Percentiles rank a stretch among this genome's conserved stretches.
These are phyloP conservation scores for Colletotrichum musae DNA, from an alignment of 2,329 filamentous ascomycete genomes.

Conservation along the genomic window DNA sequence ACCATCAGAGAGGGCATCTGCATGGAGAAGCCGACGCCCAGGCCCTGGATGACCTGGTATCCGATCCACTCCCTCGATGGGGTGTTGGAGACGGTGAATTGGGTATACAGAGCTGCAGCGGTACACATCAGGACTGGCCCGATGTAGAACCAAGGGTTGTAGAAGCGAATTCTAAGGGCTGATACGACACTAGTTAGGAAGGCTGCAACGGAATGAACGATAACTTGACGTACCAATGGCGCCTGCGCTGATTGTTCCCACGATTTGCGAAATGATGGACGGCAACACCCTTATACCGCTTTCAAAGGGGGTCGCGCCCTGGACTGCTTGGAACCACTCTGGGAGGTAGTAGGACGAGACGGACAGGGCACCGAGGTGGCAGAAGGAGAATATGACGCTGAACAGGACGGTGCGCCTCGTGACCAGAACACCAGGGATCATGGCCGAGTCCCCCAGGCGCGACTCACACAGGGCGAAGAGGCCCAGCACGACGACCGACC, in stretches of 20 bases:
- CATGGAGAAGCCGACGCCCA: conserved; percentile 54
- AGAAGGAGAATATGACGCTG: not conserved
- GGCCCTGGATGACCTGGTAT: conserved; percentile 61
- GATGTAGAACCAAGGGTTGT: not conserved
- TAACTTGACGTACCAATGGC: conserved; percentile 49
- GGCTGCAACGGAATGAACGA: conserved; percentile 42
- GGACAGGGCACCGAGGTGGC: conserved; percentile 53
- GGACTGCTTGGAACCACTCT: conserved; percentile 54
- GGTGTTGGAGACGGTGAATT: conserved; percentile 36
- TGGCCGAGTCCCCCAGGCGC: conserved; percentile 55
- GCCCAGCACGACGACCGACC: conserved; percentile 48
- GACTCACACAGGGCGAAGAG: conserved; percentile 50
- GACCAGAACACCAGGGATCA: conserved; percentile 47
- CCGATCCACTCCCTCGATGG: conserved; percentile 57
- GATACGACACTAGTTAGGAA: conserved; percentile 46
- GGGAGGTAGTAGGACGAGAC: conserved; percentile 62
- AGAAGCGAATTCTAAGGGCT: conserved; percentile 7
- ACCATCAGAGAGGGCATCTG: conserved; percentile 51
- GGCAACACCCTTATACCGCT: conserved; percentile 44
- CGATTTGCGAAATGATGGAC: not conserved
- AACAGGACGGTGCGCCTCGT: conserved; percentile 31
- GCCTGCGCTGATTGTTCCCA: conserved; percentile 51
- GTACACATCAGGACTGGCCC: not conserved
- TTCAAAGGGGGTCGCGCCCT: conserved; percentile 46
- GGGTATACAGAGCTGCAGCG: not conserved